Conservation (phyloP, 176 grass and related monocot species). For the Alloteropsis semialata region DNA sequence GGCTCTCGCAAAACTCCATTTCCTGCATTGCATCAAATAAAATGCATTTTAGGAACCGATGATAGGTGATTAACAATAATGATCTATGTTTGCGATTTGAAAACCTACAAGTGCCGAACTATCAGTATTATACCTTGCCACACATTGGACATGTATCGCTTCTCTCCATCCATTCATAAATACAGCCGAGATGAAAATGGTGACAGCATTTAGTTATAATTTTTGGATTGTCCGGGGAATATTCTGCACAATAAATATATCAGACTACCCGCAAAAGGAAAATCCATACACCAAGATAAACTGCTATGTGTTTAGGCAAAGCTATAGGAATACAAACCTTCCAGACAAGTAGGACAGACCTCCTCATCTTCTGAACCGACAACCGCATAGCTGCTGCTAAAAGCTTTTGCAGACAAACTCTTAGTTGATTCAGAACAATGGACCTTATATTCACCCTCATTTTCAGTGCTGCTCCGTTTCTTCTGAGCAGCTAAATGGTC, state of each 20-base stretch:
- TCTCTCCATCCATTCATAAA: constrained; percentile 99
- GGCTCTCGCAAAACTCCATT: constrained; percentile 91
- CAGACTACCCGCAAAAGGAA: not conserved
- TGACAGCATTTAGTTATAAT: constrained; percentile 81
- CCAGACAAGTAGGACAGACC: constrained; percentile 89
- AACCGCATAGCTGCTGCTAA: constrained; percentile 42
- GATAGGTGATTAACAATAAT: too few relatives aligned
- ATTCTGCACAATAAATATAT: constrained; percentile 50
- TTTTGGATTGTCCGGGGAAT: constrained; percentile 80
- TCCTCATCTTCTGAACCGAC: constrained; percentile 82
- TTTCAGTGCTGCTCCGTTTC: constrained; percentile 63
- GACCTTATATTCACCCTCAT: constrained; percentile 56
- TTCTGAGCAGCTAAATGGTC: constrained; percentile 65
- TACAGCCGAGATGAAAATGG: constrained; percentile 95
- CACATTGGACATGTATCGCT: constrained; percentile 91
- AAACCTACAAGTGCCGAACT: not conserved
- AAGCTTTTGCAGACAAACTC: constrained; percentile 62
- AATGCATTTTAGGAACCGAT: too few relatives aligned
- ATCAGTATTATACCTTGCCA: constrained; percentile 49
- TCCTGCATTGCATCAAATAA: too few relatives aligned
- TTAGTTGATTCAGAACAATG: constrained; percentile 67
- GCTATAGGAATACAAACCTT: constrained; percentile 48
- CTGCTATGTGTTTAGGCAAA: not conserved
- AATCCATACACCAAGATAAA: constrained; percentile 8
- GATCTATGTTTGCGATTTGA: constrained; percentile 1